These are phyloP conservation scores for Oenanthe sinensis DNA, from an alignment of 129 eudicot species.

Conservation along the genomic window DNA sequence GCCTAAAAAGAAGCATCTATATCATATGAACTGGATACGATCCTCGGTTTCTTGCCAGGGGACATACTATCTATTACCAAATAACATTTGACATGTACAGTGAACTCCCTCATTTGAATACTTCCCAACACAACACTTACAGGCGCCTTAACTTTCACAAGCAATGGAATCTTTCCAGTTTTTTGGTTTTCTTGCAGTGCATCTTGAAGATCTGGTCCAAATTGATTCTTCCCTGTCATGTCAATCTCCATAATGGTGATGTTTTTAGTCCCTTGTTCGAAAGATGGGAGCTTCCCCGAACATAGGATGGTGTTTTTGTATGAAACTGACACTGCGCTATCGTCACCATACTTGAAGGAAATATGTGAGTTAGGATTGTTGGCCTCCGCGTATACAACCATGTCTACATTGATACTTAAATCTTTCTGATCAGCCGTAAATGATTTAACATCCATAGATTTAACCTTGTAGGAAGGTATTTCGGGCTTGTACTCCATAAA, in stretches of 20 bases:
- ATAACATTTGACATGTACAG: slow-evolving; percentile 24
- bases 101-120: slow-evolving; percentile 27
- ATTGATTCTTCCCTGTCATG: slow-evolving; percentile 30
- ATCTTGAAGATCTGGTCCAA: slow-evolving; percentile 32
- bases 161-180: slow-evolving; percentile 32
- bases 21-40: slow-evolving; percentile 21
- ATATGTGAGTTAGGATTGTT: slow-evolving; percentile 39
- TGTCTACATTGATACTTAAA: slow-evolving; percentile 34
- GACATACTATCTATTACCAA: slow-evolving; percentile 42
- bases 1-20: slow-evolving; percentile 11
- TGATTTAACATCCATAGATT: slow-evolving; percentile 19
- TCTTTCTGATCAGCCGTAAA: slow-evolving; percentile 31
- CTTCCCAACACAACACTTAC: slow-evolving; percentile 23
- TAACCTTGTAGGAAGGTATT: slow-evolving; percentile 35
- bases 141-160: slow-evolving; percentile 39
- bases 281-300: slow-evolving; percentile 45
- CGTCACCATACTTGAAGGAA: slow-evolving; percentile 30
- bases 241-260: slow-evolving; percentile 29
- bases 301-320: slow-evolving; percentile 30
- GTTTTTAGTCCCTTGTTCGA: slow-evolving; percentile 33
- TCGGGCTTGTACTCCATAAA: slow-evolving; percentile 29
- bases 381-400: slow-evolving; percentile 24
- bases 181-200: slow-evolving; percentile 15
- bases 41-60: slow-evolving; percentile 19
- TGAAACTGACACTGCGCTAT: slow-evolving; percentile 27